Conservation (phyloP, 805 yeast genomes). For the Ogataea siamensis region DNA sequence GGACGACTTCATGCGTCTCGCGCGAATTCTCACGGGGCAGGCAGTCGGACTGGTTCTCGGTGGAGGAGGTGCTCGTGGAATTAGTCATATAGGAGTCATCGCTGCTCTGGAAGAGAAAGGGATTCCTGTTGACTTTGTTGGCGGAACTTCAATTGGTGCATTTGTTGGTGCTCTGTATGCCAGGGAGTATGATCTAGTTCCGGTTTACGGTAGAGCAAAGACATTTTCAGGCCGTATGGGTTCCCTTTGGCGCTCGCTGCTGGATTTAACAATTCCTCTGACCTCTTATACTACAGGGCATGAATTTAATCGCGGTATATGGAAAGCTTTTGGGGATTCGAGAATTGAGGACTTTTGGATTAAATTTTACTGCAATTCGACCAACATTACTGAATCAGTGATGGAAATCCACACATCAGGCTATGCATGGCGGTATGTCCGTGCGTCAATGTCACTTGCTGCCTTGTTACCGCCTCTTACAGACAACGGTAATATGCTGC, state of each 20-base stretch:
- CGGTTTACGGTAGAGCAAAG: conserved; percentile 86
- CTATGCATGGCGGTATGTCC: conserved; percentile 89
- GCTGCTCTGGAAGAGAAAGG: conserved; percentile 88
- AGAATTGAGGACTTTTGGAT: conserved; percentile 97
- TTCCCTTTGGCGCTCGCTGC: conserved; percentile 77
- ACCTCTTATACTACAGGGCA: conserved; percentile 97
- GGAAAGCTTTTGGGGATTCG: conserved; percentile 91
- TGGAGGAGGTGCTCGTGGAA: conserved; percentile 97
- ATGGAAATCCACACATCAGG: conserved; percentile 95
- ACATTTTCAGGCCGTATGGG: conserved; percentile 80
- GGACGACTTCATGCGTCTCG: conserved; percentile 85
- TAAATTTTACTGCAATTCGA: conserved; percentile 82
- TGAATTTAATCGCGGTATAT: conserved; percentile 94
- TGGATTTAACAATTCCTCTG: conserved; percentile 89
- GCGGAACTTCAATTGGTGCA: conserved; percentile 96
- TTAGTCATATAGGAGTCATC: conserved; percentile 89
- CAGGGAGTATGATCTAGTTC: conserved; percentile 84
- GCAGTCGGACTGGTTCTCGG: conserved; percentile 94
- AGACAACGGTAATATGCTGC: conserved; percentile 85
- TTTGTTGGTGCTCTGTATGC: conserved; percentile 96
- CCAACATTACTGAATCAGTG: conserved; percentile 89
- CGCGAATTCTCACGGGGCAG: conserved; percentile 85
- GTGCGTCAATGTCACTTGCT: conserved; percentile 96
- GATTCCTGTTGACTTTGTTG: conserved; percentile 88
- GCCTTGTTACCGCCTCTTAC: conserved; percentile 88